Conservation (phyloP, 257 asterid genomes). For the Jaltomata sinuosa region DNA sequence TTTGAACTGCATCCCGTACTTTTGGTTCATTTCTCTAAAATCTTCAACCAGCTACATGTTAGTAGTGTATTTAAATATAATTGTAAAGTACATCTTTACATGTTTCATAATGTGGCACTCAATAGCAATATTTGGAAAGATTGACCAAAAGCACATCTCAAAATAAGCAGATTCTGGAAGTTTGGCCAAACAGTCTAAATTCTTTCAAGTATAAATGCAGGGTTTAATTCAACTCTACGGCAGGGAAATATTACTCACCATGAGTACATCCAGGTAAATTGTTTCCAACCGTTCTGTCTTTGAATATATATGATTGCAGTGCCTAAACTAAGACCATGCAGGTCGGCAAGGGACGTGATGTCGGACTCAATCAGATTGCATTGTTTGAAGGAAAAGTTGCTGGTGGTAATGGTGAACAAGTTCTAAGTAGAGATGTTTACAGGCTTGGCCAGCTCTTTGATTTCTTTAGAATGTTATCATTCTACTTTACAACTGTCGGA, state of each 20-base stretch:
- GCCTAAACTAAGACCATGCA: conserved; percentile 24
- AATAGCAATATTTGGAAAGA: not conserved
- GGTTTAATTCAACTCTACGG: conserved; percentile 90
- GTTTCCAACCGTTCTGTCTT: not conserved
- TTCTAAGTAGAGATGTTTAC: conserved; percentile 93
- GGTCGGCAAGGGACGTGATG: conserved; percentile 99
- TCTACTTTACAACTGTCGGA: conserved; percentile 97
- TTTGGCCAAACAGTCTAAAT: not conserved
- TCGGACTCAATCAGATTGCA: conserved; percentile 97
- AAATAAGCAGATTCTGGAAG: not conserved
- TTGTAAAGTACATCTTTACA: not conserved
- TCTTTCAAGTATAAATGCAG: conserved; percentile 34
- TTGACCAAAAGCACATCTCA: not conserved
- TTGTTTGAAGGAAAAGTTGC: conserved; percentile 99
- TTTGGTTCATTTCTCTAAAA: not conserved
- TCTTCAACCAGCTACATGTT: not conserved
- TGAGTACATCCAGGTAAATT: conserved; percentile 90
- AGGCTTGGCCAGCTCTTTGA: conserved; percentile 98
- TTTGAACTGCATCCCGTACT: not conserved
- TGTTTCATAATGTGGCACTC: not conserved
- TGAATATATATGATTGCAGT: not conserved
- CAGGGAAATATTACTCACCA: conserved; percentile 98
- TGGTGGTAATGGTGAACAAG: conserved; percentile 99
- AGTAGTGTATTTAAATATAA: not conserved
- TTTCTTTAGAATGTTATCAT: conserved; percentile 93